Conservation (phyloP, 73 alveolate genomes). For the Paramecium sonneborni region DNA sequence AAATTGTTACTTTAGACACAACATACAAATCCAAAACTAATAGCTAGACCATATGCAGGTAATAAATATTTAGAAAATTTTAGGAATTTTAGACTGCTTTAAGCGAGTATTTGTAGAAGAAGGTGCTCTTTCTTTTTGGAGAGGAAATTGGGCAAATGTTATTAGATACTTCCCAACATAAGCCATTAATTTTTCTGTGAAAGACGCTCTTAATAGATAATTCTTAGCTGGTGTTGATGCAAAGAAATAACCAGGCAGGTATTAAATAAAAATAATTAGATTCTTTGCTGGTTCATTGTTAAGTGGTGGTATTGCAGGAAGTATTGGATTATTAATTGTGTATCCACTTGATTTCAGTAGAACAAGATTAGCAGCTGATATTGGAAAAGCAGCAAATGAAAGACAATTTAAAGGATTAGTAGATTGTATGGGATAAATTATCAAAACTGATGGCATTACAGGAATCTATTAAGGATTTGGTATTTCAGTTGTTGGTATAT, state of each 20-base stretch:
- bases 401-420: constrained; percentile 77
- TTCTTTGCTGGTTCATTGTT: neutral
- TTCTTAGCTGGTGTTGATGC: neutral
- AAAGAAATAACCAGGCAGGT: neutral
- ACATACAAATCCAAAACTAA: constrained; percentile 65
- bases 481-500: constrained; percentile 69
- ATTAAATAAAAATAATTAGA: constrained; percentile 34
- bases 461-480: constrained; percentile 85
- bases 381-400: constrained; percentile 63
- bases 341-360: constrained; percentile 79
- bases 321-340: constrained; percentile 69
- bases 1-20: constrained; percentile 76
- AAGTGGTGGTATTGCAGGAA: constrained; percentile 87
- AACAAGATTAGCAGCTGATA: constrained; percentile 81
- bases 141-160: constrained; percentile 82
- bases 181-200: constrained; percentile 82
- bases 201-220: constrained; percentile 59
- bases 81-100: constrained; percentile 77
- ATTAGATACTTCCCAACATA: constrained; percentile 84
- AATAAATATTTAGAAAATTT: constrained; percentile 6
- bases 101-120: constrained; percentile 75
- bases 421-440: constrained; percentile 68
- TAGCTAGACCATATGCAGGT: neutral
- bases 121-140: constrained; percentile 80
- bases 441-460: constrained; percentile 68